Evolutionary conservation across 306 rosid species (phyloP), one percentile per base, ranked within the genome.

Genomic region (Trifolium pratense): DNA sequence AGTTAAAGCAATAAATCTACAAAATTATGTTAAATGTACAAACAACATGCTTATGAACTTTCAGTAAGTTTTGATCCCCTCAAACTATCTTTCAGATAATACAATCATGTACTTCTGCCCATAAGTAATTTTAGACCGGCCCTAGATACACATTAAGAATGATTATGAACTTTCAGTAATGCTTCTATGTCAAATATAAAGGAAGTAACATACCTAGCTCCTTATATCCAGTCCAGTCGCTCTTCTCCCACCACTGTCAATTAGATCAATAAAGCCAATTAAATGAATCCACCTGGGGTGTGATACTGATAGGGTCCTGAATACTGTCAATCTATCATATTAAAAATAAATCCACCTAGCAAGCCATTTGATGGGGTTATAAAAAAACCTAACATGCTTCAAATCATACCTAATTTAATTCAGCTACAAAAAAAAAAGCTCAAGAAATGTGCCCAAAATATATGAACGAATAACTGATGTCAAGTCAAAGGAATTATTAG

Each of bases 231-330:
- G 94, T 89, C 96, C 98, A 91, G 84, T 91, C 97, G 82, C 97
- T 91, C 86, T 91, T 91, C 97, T 91, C 97, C 98, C 97, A 93
- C 98, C 98, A 93, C 98, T 93, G 97, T 80, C 97, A 93, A 89
- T 89, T 87, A 93, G 87, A 93, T 89, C 92, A 91, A 91, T 81
- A 93, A 89, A 93, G 82, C 92, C 89, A 91, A 89, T 89, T 87
- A 88, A 93, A 91, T 82, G 90, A 88, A 81, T 87, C 89, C 89
- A 85, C 89, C 93, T 78, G 91, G 89, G 89, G 87, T 84, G 78
- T 71, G 84, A 86, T 89, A 84, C 87, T 88, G 72, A 82, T 79
- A 72, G 11, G 73, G 91, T 84, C 82, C 84, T 75, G 73, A 82
- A 84, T 68, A 82, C 78, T 34, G 72, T 75, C 73, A 83, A 79